Evolutionary conservation across 106 monocot genomes (phyloP).

Genomic region (Dactylorhiza incarnata): DNA sequence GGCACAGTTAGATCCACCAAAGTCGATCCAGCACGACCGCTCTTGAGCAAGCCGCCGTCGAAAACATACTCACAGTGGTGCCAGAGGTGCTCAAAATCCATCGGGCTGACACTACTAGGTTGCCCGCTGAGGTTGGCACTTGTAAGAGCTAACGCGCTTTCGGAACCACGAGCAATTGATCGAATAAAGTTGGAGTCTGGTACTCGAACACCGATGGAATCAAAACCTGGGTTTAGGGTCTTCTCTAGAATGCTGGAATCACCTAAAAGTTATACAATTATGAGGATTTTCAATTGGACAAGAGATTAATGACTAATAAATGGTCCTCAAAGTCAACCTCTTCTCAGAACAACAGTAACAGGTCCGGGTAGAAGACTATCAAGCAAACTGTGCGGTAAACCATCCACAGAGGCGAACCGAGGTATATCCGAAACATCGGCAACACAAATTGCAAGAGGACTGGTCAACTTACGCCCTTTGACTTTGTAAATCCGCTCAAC

Average conservation of each 20-base stretch:
- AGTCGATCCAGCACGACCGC: conserved; percentile 88
- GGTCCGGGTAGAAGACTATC: conserved; percentile 86
- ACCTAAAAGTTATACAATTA: conserved; percentile 27
- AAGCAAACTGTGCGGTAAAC: conserved; percentile 68
- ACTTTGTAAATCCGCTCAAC: conserved; percentile 75
- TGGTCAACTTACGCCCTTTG: conserved; percentile 72
- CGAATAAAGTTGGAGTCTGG: conserved; percentile 77
- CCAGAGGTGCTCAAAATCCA: conserved; percentile 84
- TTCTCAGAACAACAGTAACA: conserved; percentile 73
- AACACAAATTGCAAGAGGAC: conserved; percentile 86
- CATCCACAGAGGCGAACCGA: conserved; percentile 59
- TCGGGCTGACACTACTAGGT: conserved; percentile 61
- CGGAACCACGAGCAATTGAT: conserved; percentile 54
- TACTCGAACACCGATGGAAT: conserved; percentile 85
- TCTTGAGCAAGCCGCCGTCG: conserved; percentile 74
- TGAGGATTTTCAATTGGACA: not conserved
- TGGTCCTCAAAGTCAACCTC: conserved; percentile 33
- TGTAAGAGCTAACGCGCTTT: conserved; percentile 88
- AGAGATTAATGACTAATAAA: not conserved
- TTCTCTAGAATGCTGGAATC: conserved; percentile 66
- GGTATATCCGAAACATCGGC: conserved; percentile 87
- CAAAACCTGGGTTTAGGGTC: conserved; percentile 76
- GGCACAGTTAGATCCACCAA: conserved; percentile 67
- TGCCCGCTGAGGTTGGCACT: conserved; percentile 88
- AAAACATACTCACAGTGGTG: conserved; percentile 60